Evolutionary conservation across 2,329 filamentous ascomycete genomes (phyloP).

Genomic region (Neopestalotiopsis clavispora): DNA sequence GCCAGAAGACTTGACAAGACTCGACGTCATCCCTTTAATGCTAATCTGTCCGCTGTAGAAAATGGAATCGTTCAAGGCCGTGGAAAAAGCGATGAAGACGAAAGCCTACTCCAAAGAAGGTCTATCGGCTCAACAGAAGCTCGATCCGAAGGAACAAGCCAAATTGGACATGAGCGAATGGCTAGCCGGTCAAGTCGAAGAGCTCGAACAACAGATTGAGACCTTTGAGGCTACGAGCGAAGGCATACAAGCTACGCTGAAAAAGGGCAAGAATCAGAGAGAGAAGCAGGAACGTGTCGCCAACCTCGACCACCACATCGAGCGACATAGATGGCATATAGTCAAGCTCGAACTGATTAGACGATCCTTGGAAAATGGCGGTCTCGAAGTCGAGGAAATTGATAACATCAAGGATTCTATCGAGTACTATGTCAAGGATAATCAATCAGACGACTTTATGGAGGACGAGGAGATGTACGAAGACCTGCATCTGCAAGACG

Average conservation of each 20-base stretch:
- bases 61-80: constrained; percentile 99
- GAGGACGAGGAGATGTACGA: constrained; percentile 97
- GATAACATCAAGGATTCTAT: constrained; percentile 90
- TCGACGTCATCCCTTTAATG: constrained; percentile 1
- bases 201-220: constrained; percentile 93
- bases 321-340: constrained; percentile 97
- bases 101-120: constrained; percentile 99
- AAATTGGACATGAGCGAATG: constrained; percentile 90
- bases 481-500: constrained; percentile 88
- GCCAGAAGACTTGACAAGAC: constrained; percentile 7
- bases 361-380: constrained; percentile 89
- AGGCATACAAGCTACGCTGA: constrained; percentile 83
- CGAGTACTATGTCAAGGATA: constrained; percentile 92
- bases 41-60: constrained; percentile 58
- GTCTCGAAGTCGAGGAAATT: constrained; percentile 85
- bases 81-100: constrained; percentile 99
- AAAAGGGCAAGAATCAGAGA: constrained; percentile 90
- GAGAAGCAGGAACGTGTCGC: constrained; percentile 86
- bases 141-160: constrained; percentile 97
- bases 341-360: constrained; percentile 89
- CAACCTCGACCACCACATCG: constrained; percentile 81
- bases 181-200: constrained; percentile 84
- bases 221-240: constrained; percentile 89
- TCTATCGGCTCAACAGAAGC: constrained; percentile 84
- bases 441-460: constrained; percentile 85